phyloP scores from a whole-genome alignment of 2,329 filamentous ascomycete genomes.

The Ceratocystis colombiana region DNA sequence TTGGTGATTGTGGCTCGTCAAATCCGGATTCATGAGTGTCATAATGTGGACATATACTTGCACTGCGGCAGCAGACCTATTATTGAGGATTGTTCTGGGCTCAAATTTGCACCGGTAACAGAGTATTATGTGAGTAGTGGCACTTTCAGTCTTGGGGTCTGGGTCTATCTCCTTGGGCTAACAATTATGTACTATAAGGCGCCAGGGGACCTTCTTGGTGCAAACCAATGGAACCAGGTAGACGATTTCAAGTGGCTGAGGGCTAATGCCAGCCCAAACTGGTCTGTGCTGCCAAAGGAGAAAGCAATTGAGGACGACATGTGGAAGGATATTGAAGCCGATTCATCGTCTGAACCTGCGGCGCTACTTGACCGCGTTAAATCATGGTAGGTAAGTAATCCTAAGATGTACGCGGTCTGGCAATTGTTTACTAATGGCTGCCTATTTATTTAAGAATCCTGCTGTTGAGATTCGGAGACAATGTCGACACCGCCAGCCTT shows the following conservation, averaged over 20 bases:
- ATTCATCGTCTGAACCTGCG: constrained; percentile 29
- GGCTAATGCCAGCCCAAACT: constrained; percentile 76
- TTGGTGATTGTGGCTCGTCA: constrained; percentile 74
- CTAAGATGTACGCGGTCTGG: neutral
- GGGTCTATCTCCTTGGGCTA: constrained; percentile 4
- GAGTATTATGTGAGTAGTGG: constrained; percentile 46
- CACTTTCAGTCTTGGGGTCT: neutral
- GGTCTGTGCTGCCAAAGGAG: constrained; percentile 56
- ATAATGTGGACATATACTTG: constrained; percentile 72
- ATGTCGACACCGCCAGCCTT: constrained; percentile 41
- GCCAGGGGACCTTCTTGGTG: constrained; percentile 26
- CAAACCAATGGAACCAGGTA: constrained; percentile 77
- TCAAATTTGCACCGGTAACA: constrained; percentile 73
- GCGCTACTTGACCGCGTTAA: neutral
- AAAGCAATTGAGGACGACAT: constrained; percentile 50
- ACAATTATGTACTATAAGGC: constrained; percentile 13
- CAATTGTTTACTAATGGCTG: neutral
- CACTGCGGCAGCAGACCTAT: constrained; percentile 76
- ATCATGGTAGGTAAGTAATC: constrained; percentile 5
- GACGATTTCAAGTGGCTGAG: constrained; percentile 99
- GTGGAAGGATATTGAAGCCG: constrained; percentile 60
- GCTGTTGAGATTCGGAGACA: constrained; percentile 29
- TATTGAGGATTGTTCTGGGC: constrained; percentile 73
- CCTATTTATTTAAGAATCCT: constrained; percentile 7
- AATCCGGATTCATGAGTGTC: constrained; percentile 83